Conservation (phyloP, 1,284 basidiomycete species). For the Sporisorium exsertum region DNA sequence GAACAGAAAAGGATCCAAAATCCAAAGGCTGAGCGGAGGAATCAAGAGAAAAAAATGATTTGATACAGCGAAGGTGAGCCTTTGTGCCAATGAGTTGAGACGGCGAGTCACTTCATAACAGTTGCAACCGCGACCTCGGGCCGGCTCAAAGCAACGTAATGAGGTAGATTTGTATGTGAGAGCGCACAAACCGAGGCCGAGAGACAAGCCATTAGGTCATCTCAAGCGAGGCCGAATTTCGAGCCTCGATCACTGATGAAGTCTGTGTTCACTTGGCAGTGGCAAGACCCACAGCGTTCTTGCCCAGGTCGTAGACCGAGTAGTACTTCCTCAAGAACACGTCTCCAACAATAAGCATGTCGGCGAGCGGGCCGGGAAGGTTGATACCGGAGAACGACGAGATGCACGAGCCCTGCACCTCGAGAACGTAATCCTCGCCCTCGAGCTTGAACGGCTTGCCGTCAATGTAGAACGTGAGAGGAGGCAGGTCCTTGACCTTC, state of each 20-base stretch:
- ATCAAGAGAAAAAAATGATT: not conserved
- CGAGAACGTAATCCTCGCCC: constrained; percentile 87
- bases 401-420: constrained; percentile 90
- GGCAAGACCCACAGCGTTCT: constrained; percentile 88
- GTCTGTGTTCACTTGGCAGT: constrained; percentile 70
- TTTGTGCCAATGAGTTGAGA: not conserved
- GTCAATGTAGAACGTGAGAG: constrained; percentile 78
- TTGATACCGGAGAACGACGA: constrained; percentile 93
- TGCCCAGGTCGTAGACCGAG: constrained; percentile 91
- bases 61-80: not conserved
- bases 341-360: constrained; percentile 91
- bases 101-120: not conserved
- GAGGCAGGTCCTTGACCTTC: constrained; percentile 85
- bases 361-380: constrained; percentile 86
- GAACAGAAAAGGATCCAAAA: constrained; percentile 2
- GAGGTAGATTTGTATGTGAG: not conserved
- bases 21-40: not conserved
- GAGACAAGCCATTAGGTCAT: not conserved
- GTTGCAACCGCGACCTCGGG: not conserved
- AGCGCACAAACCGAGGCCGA: not conserved
- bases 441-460: constrained; percentile 78
- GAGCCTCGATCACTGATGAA: not conserved
- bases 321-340: constrained; percentile 78
- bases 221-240: not conserved
- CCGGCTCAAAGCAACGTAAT: not conserved